Evolutionary conservation across 768 basidiomycete genomes (phyloP).

Genomic region (Paxillus ammoniavirescens): DNA sequence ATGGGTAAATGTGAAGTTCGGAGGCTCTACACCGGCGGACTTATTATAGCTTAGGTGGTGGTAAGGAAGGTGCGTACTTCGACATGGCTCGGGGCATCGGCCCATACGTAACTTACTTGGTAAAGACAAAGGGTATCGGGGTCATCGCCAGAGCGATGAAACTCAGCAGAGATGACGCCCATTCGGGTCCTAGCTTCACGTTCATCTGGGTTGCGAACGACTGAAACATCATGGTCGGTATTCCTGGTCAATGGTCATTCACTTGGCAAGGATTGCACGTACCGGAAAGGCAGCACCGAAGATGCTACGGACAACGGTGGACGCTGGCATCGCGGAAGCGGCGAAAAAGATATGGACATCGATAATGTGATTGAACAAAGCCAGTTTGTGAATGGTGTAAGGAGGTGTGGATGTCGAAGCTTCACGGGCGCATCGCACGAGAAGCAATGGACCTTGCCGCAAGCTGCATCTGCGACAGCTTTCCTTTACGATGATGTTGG

Average conservation of each 20-base stretch:
- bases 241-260: constrained; percentile 26
- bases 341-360: constrained; percentile 56
- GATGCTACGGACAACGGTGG: constrained; percentile 50
- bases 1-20: background rate
- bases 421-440: constrained; percentile 33
- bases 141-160: constrained; percentile 49
- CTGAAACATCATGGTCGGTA: no score
- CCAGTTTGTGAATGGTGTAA: constrained; percentile 36
- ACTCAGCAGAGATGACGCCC: constrained; percentile 60
- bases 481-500: no score
- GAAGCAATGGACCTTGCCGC: no score
- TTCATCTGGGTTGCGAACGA: constrained; percentile 62
- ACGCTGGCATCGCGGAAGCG: constrained; percentile 56
- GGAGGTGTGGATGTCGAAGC: background rate
- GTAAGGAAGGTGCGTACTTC: constrained; percentile 35
- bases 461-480: no score
- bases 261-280: constrained; percentile 7
- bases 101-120: constrained; percentile 48
- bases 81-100: constrained; percentile 42
- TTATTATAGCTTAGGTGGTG: constrained; percentile 10
- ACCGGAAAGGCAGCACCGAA: constrained; percentile 52
- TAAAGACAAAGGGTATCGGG: constrained; percentile 50
- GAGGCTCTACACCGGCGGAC: constrained; percentile 3
- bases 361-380: constrained; percentile 58
- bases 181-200: constrained; percentile 43